phyloP scores from a whole-genome alignment of 495 filamentous ascomycete species.

The Tuber borchii region DNA sequence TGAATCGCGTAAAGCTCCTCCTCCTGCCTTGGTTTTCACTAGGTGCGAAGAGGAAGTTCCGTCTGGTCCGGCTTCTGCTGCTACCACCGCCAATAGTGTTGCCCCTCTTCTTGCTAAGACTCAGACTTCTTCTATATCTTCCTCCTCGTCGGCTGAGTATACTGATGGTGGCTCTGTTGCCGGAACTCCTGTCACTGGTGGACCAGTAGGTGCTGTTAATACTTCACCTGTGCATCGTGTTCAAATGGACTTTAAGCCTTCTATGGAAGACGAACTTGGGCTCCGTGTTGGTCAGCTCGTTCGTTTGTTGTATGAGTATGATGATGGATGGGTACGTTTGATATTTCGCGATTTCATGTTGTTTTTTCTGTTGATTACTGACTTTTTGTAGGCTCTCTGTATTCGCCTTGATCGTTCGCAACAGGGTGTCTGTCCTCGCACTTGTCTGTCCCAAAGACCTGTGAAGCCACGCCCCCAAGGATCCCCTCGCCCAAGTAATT shows the following conservation, averaged over 20 bases:
- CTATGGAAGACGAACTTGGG: conserved; percentile 82
- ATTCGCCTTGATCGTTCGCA: conserved; percentile 79
- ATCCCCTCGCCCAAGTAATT: conserved; percentile 46
- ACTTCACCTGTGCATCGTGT: conserved; percentile 72
- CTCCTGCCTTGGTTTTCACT: conserved; percentile 31
- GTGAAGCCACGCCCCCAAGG: conserved; percentile 69
- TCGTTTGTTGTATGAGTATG: conserved; percentile 87
- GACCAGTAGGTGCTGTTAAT: conserved; percentile 51
- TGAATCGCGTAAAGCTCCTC: conserved; percentile 37
- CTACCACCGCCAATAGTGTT: conserved; percentile 7
- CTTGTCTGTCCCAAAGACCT: conserved; percentile 84
- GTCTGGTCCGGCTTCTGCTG: conserved; percentile 4
- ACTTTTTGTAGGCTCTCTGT: conserved; percentile 58
- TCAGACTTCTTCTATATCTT: conserved; percentile 37
- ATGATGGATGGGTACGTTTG: conserved; percentile 72
- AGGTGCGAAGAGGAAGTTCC: neutral
- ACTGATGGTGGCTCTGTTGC: conserved; percentile 45
- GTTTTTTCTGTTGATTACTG: conserved; percentile 50
- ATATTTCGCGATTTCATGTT: conserved; percentile 3
- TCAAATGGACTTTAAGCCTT: conserved; percentile 90
- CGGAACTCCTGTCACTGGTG: conserved; percentile 50
- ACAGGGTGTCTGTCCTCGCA: conserved; percentile 88
- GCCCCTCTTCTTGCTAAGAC: conserved; percentile 37
- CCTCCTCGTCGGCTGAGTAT: conserved; percentile 15
- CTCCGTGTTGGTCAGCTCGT: conserved; percentile 75